Evolutionary conservation across 2,329 filamentous ascomycete genomes (phyloP).

Genomic region (Alternaria burnsii): DNA sequence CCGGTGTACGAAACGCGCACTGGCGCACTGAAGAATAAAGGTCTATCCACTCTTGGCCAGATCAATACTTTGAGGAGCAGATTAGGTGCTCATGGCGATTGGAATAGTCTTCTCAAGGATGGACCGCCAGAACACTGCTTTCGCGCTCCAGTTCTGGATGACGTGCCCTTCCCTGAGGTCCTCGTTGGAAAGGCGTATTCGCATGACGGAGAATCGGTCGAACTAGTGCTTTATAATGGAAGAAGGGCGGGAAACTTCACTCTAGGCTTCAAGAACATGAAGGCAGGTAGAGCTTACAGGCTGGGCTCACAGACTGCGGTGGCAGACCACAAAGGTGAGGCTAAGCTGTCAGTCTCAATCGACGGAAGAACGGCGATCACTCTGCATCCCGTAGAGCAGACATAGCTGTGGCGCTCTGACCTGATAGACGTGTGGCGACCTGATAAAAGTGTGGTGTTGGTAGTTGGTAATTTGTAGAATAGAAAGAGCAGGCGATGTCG

Average conservation of each 20-base stretch:
- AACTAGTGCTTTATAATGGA: neutral
- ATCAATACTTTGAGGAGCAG: neutral
- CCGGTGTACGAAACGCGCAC: neutral
- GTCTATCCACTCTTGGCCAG: neutral
- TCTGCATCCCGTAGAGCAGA: neutral
- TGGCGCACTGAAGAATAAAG: neutral
- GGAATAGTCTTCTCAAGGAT: neutral
- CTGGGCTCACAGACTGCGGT: slow-evolving; percentile 8
- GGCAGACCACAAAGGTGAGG: slow-evolving; percentile 11
- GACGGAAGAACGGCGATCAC: neutral
- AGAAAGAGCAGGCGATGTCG: neutral
- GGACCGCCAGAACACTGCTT: neutral
- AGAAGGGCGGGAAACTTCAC: neutral
- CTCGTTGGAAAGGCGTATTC: neutral
- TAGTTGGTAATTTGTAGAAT: too few relatives aligned
- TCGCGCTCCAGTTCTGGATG: neutral
- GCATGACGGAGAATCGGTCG: neutral
- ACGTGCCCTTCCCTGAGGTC: neutral
- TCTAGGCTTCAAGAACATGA: slow-evolving; percentile 25
- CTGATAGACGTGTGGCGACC: too few relatives aligned
- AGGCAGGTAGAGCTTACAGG: slow-evolving; percentile 14
- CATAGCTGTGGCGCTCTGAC: neutral
- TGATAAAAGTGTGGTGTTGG: neutral
- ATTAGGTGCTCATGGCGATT: neutral
- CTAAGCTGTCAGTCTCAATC: neutral